A percentile compares a stretch with the other conserved stretches of the same genome.
phyloP scores from a whole-genome alignment of 495 filamentous ascomycete species.

The Lophiostoma macrostomum region DNA sequence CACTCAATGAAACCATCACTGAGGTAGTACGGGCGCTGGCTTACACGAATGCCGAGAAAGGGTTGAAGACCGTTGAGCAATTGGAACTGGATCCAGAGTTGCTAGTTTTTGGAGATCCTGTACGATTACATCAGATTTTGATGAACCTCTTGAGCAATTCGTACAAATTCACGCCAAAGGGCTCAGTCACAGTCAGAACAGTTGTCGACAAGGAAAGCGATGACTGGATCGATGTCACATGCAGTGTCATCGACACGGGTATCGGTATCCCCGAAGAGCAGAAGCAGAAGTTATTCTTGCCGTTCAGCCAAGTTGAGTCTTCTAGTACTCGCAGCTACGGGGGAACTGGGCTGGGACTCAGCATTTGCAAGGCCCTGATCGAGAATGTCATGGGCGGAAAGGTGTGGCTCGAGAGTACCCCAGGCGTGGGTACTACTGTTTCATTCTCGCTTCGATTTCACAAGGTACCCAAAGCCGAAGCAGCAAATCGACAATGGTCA shows the following conservation, averaged over 20 bases:
- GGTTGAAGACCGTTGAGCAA: slow-evolving; percentile 69
- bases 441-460: slow-evolving; percentile 80
- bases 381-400: slow-evolving; percentile 84
- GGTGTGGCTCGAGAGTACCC: slow-evolving; percentile 75
- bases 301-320: slow-evolving; percentile 86
- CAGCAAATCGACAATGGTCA: slow-evolving; percentile 11
- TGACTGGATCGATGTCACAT: slow-evolving; percentile 68
- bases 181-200: slow-evolving; percentile 76
- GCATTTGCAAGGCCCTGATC: slow-evolving; percentile 92
- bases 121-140: slow-evolving; percentile 86
- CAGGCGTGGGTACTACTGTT: slow-evolving; percentile 76
- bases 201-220: slow-evolving; percentile 65
- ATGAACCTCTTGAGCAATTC: slow-evolving; percentile 92
- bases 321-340: slow-evolving; percentile 86
- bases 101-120: slow-evolving; percentile 85
- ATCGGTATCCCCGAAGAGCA: slow-evolving; percentile 84
- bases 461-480: slow-evolving; percentile 54
- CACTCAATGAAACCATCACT: slow-evolving; percentile 77
- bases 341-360: slow-evolving; percentile 83
- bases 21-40: slow-evolving; percentile 83
- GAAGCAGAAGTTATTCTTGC: slow-evolving; percentile 78
- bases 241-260: slow-evolving; percentile 85
- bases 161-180: slow-evolving; percentile 88
- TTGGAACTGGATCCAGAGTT: slow-evolving; percentile 65
- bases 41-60: slow-evolving; percentile 78